Evolutionary conservation across 1,284 basidiomycete species (phyloP), one percentile per base, ranked within the genome.

Genomic region (Tranzscheliella williamsii): DNA sequence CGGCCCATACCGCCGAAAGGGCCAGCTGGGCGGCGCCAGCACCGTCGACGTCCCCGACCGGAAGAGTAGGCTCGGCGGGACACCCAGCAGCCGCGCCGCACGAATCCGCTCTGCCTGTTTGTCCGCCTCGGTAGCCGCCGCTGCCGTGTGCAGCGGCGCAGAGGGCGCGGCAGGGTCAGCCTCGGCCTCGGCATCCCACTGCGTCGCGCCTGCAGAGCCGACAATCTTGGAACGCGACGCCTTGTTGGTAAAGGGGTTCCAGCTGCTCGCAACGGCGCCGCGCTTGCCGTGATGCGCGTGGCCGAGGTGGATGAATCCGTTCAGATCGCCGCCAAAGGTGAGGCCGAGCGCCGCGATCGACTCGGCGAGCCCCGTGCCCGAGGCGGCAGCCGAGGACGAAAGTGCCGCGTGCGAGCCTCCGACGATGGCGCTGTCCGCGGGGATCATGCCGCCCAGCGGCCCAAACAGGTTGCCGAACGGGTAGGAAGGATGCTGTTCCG

Each of bases 401-500:
- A 31, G 18, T 3, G 27, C 27, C 12, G 24, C 22, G 17, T 39
- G 42, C 16, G 29, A n/a, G 23, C 53, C 53, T 18, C 60, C 60
- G 5, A 56, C 42, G 23, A 63, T 52, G 8, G 60, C 60, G 29
- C 53, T 56, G 24, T 63, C 60, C 0, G 60, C 60, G 13, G 60
- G 32, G 21, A 63, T 52, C 38, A 31, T 31, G 2, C 53, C 60
- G 4, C 54, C 51, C 3, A 46, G 29, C 2, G 57, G 63, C 7
- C 63, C 63, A 22, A 62, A 64, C 7, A 64, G 61, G 21, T 70
- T 68, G 18, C 69, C 69, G 22, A 69, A 65, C 0, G 69, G 69
- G 38, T 72, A 73, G 11, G 64, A 67, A 7, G 71, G 52, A 41
- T 73, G 71, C 44, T 69, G 64, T 24, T 73, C 71, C 5, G 56